These are phyloP conservation scores for Gossypium longicalyx DNA, from an alignment of 345 rosid genomes.

Conservation along the genomic window DNA sequence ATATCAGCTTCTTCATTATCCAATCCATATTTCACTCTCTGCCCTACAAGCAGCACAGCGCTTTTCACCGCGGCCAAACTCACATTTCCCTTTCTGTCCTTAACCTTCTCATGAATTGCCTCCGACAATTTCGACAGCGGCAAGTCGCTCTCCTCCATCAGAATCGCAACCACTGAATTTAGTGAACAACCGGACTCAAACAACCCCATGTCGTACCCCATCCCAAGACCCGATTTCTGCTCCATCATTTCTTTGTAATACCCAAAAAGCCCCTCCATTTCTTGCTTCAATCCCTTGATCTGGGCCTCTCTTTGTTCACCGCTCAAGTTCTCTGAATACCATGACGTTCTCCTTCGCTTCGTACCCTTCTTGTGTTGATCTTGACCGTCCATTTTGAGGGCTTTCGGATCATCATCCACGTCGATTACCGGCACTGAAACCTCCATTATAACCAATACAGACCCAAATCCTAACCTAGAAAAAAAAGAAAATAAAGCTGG, in stretches of 20 bases:
- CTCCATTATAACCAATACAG: conserved; percentile 21
- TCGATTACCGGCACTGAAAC: conserved; percentile 7
- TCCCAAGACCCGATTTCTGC: conserved; percentile 30
- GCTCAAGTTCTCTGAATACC: conserved; percentile 18
- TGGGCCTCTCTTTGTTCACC: conserved; percentile 40
- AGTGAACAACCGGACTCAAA: conserved; percentile 31
- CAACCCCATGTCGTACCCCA: conserved; percentile 14
- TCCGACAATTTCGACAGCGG: conserved; percentile 65
- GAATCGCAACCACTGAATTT: conserved; percentile 48
- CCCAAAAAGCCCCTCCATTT: conserved; percentile 48
- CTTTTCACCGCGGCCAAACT: conserved; percentile 53
- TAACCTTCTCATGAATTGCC: conserved; percentile 36
- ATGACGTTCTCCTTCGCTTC: conserved; percentile 57
- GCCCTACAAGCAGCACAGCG: conserved; percentile 62
- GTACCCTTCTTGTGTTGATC: conserved; percentile 31
- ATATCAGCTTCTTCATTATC: conserved; percentile 69
- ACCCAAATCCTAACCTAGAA: conserved; percentile 1
- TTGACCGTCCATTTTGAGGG: conserved; percentile 14
- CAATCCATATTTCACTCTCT: conserved; percentile 72
- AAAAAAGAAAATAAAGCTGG: not conserved
- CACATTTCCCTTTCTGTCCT: conserved; percentile 28
- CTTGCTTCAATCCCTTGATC: conserved; percentile 38
- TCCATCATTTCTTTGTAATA: conserved; percentile 45
- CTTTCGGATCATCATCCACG: conserved; percentile 17
- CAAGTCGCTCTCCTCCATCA: conserved; percentile 69